These are phyloP conservation scores for Mycena chlorophos DNA, from an alignment of 768 basidiomycete genomes.

Conservation along the genomic window DNA sequence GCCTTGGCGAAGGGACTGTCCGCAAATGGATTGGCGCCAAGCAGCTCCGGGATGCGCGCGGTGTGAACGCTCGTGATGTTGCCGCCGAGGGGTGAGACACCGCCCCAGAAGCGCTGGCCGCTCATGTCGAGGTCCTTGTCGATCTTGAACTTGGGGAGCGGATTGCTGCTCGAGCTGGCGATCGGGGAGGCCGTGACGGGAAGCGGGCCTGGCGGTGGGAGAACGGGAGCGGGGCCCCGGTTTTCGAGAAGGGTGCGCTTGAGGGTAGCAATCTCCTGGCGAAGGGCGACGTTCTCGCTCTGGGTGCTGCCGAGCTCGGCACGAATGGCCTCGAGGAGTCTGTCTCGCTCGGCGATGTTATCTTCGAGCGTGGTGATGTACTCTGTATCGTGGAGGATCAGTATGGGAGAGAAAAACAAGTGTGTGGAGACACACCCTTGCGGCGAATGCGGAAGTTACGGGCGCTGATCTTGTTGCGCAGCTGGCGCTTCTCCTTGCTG, in stretches of 20 bases:
- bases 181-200: conserved; percentile 12
- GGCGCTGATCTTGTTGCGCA: conserved; percentile 95
- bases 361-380: conserved; percentile 94
- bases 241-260: conserved; percentile 75
- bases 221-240: conserved; percentile 57
- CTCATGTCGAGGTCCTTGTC: conserved; percentile 66
- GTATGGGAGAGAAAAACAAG: conserved; percentile 8
- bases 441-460: conserved; percentile 92
- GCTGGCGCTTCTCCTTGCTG: conserved; percentile 93
- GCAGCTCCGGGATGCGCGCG: conserved; percentile 73
- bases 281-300: conserved; percentile 80
- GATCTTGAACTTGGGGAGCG: conserved; percentile 62
- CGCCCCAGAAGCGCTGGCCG: conserved; percentile 74
- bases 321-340: conserved; percentile 84
- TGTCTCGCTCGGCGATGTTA: conserved; percentile 90
- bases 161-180: conserved; percentile 24
- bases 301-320: conserved; percentile 76
- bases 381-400: conserved; percentile 46
- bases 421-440: conserved; percentile 61
- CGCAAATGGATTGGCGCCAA: conserved; percentile 26
- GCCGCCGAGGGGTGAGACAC: conserved; percentile 52
- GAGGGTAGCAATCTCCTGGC: conserved; percentile 72
- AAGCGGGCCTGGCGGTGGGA: conserved; percentile 38
- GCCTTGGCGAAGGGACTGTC: conserved; percentile 15
- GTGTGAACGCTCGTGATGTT: conserved; percentile 86